Percentiles rank a stretch among this genome's conserved stretches.
phyloP scores from a whole-genome alignment of 2,329 filamentous ascomycete genomes.

The Scytalidium lignicola region DNA sequence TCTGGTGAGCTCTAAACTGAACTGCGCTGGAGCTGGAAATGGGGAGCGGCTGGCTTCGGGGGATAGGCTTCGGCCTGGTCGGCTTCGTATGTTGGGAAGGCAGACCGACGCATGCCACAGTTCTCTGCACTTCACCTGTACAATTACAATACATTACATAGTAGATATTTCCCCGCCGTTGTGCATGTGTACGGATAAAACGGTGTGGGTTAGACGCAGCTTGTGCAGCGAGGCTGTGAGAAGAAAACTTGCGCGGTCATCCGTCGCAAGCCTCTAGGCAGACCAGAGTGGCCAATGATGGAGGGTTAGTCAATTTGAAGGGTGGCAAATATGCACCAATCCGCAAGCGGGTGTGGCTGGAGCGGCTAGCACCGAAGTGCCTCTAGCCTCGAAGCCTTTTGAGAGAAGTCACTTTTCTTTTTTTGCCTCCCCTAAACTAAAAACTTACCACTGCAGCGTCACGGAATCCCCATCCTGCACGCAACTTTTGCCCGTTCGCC shows the following conservation, averaged over 20 bases:
- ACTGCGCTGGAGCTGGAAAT: background rate
- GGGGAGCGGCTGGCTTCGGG: background rate
- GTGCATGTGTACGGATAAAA: no score
- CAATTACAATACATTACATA: no score
- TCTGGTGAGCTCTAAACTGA: no score
- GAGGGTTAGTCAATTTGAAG: background rate
- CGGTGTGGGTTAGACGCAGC: no score
- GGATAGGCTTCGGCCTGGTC: background rate
- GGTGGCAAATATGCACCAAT: background rate
- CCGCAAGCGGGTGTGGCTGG: background rate
- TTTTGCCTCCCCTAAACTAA: background rate
- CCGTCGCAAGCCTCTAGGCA: background rate
- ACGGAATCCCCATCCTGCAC: background rate
- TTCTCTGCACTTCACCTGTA: no score
- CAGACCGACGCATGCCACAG: background rate
- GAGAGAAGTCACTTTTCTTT: background rate
- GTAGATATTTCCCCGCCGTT: no score
- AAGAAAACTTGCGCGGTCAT: background rate
- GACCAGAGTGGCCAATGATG: background rate
- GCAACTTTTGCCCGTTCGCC: background rate
- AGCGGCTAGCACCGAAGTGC: background rate
- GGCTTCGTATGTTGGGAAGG: background rate
- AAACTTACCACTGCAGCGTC: background rate
- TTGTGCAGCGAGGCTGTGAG: slow-evolving; percentile 23
- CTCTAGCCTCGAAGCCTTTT: background rate